phyloP scores from a whole-genome alignment of 108 stramenopile genomes.

The Nitzschia putrida region DNA sequence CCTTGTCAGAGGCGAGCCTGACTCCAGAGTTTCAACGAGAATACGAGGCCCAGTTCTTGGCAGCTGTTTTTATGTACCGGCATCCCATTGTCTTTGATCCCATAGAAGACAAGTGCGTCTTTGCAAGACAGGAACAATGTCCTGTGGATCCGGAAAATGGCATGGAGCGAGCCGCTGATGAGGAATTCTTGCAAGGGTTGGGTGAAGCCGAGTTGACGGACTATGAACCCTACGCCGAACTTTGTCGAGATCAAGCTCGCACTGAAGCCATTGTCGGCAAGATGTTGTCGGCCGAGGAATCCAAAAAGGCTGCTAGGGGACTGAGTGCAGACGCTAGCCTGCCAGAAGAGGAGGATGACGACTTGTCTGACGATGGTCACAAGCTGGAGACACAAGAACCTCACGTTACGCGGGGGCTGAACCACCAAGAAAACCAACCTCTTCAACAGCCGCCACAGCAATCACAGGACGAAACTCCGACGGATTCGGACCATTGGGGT shows the following conservation, averaged over 20 bases:
- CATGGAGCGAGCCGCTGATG: background rate
- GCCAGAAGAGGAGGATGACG: too few species aligned
- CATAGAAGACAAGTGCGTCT: slow-evolving; percentile 37
- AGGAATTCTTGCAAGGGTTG: background rate
- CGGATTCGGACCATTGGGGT: too few species aligned
- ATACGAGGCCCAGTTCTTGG: slow-evolving; percentile 78
- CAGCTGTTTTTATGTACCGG: slow-evolving; percentile 85
- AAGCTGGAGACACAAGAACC: too few species aligned
- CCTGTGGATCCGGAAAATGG: background rate
- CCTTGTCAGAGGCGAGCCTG: background rate
- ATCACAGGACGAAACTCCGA: too few species aligned
- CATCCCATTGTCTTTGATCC: slow-evolving; percentile 89
- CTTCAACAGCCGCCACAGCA: too few species aligned
- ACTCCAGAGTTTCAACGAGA: slow-evolving; percentile 37
- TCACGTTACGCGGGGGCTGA: too few species aligned
- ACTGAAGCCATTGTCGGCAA: slow-evolving; percentile 53
- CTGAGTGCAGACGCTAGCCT: too few species aligned
- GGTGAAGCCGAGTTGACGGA: slow-evolving; percentile 46
- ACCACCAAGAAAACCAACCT: too few species aligned
- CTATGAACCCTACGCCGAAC: slow-evolving; percentile 59
- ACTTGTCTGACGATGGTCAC: too few species aligned
- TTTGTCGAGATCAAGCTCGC: slow-evolving; percentile 39
- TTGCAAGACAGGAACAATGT: background rate
- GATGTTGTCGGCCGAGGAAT: slow-evolving; percentile 9
- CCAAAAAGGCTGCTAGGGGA: slow-evolving; percentile 15